Evolutionary conservation across 345 rosid genomes (phyloP), one percentile per base, ranked within the genome.

Genomic region (Eucalyptus albens): DNA sequence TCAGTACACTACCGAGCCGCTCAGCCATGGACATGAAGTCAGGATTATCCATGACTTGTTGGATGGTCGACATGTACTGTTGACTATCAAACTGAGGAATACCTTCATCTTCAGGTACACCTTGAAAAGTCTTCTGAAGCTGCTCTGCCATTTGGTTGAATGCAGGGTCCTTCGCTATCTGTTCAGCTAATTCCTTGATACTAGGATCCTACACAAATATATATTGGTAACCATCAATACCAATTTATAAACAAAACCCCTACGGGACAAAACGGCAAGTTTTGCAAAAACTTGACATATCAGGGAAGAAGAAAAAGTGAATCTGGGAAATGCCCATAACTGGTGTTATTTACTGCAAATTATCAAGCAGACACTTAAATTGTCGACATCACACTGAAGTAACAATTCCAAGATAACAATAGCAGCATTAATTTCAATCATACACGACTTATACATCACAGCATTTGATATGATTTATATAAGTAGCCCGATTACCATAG

Each of bases 81-180:
- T 96, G 95, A 37, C 96, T 88, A 89, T 98, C 98, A 89, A 98
- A 94, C 92, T 93, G 94, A 49, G 99, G 99, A 53, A 93, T 51
- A 83, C 92, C 87, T 0, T 93, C 98, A 31, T 94, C 99, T 44
- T 86, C 90, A 9, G 94, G 47, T 86, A 94, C 92, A 88, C 94
- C 96, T 86, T 96, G 97, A 85, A 97, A 93, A 13, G 97, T 93
- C 91, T 95, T 93, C 93, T 95, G 98, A 47, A 98, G 96, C 93
- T 97, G 99, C 95, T 97, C 99, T 45, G 99, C 99, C 96, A 98
- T 93, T 88, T 96, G 95, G 92, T 96, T 98, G 94, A 98, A 98
- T 45, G 99, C 87, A 51, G 99, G 99, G 91, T 97, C 99, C 93
- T 94, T 96, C 82, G 99, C 96, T 72, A 98, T 98, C 93, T 97